Percentiles rank a stretch among this genome's conserved stretches.
These are phyloP conservation scores for Bipolaris victoriae DNA, from an alignment of 2,329 filamentous ascomycete species.

Conservation along the genomic window DNA sequence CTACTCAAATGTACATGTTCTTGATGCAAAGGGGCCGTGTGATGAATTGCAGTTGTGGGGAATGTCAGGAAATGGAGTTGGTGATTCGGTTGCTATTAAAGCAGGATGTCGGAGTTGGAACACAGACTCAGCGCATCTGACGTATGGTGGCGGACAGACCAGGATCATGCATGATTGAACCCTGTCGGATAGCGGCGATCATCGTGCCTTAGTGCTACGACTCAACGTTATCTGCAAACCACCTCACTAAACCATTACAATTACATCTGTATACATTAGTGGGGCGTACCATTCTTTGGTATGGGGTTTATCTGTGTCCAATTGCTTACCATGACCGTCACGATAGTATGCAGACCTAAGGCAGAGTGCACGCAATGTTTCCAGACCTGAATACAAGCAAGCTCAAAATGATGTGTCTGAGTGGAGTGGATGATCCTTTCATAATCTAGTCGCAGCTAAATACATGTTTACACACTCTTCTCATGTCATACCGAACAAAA, in stretches of 20 bases:
- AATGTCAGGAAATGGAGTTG: conserved; percentile 1
- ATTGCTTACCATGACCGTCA: background rate
- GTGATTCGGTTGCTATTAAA: conserved; percentile 17
- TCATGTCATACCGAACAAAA: conserved; percentile 33
- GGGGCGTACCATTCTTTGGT: background rate
- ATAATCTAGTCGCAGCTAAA: conserved; percentile 40
- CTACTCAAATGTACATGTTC: background rate
- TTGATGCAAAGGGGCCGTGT: background rate
- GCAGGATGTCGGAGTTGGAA: conserved; percentile 41
- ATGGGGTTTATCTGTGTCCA: background rate
- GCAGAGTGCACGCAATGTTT: background rate
- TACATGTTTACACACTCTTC: conserved; percentile 43
- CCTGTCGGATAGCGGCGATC: conserved; percentile 26
- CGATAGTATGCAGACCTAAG: background rate
- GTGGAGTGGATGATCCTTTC: conserved; percentile 34
- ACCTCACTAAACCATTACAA: too few relatives aligned
- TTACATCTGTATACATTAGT: too few relatives aligned
- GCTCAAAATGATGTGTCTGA: background rate
- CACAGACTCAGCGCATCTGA: conserved; percentile 36
- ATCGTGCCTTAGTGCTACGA: conserved; percentile 10
- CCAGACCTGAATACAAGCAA: background rate
- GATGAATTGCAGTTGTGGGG: background rate
- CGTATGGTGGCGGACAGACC: conserved; percentile 41
- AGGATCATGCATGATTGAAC: conserved; percentile 23
- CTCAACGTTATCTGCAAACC: background rate